Percentiles rank a stretch among this genome's conserved stretches.
phyloP scores from a whole-genome alignment of 2,329 filamentous ascomycete species.

The Blastomyces percursus region DNA sequence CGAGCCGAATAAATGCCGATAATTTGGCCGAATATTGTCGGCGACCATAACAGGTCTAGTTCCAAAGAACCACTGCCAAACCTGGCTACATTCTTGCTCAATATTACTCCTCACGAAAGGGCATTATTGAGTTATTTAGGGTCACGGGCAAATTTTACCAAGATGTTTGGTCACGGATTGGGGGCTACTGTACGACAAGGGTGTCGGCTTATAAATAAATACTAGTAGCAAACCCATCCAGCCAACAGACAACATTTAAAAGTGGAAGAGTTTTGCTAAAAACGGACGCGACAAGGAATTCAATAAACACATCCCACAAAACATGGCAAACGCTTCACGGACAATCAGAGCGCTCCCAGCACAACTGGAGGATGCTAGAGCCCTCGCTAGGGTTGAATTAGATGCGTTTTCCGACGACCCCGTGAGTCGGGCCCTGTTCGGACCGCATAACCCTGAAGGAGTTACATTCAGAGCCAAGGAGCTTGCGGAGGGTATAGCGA shows the following conservation, averaged over 20 bases:
- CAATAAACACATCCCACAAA: not conserved
- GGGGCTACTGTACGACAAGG: not conserved
- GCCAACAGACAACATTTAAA: not conserved
- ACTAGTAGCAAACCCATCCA: not conserved
- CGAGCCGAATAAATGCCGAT: too few species aligned
- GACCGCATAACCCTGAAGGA: not conserved
- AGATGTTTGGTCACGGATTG: not conserved
- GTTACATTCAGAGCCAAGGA: slow-evolving; percentile 5
- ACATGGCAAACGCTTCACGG: not conserved
- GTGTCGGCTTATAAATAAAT: not conserved
- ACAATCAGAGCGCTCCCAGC: slow-evolving; percentile 14
- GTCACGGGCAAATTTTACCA: not conserved
- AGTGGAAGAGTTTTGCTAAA: not conserved
- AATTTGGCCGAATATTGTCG: too few species aligned
- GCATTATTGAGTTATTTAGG: too few species aligned
- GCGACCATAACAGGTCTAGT: too few species aligned
- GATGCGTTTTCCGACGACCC: slow-evolving; percentile 12
- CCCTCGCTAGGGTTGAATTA: slow-evolving; percentile 34
- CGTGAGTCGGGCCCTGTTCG: slow-evolving; percentile 6
- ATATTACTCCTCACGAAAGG: too few species aligned
- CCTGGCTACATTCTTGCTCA: too few species aligned
- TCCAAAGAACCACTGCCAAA: too few species aligned
- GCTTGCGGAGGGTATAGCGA: not conserved
- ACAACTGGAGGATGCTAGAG: slow-evolving; percentile 10
- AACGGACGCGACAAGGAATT: not conserved